phyloP scores from a whole-genome alignment of 106 monocot species.

The Dactylorhiza incarnata region DNA sequence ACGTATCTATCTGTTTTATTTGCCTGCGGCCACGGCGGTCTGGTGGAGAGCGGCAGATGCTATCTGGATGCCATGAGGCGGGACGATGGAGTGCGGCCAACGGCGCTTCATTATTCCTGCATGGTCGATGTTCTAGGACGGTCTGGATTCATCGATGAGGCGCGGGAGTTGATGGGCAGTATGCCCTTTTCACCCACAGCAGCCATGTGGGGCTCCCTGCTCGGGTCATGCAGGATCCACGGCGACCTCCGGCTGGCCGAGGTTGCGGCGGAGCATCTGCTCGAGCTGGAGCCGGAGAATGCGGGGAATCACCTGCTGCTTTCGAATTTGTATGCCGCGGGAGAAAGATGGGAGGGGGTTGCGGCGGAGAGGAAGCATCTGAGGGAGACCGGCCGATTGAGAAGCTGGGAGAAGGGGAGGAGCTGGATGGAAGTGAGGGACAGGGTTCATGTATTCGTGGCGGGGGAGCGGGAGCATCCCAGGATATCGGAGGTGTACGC shows the following conservation, averaged over 20 bases:
- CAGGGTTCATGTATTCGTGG: background rate
- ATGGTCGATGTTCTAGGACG: slow-evolving; percentile 66
- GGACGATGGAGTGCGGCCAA: slow-evolving; percentile 27
- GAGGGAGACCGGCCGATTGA: slow-evolving; percentile 32
- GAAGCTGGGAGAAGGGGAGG: slow-evolving; percentile 32
- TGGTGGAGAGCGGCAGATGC: slow-evolving; percentile 47
- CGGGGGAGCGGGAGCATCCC: slow-evolving; percentile 3
- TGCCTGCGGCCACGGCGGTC: slow-evolving; percentile 57
- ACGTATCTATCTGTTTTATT: slow-evolving; percentile 53
- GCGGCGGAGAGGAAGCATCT: slow-evolving; percentile 1
- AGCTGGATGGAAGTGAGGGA: slow-evolving; percentile 34
- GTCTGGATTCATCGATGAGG: slow-evolving; percentile 48
- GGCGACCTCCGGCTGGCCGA: slow-evolving; percentile 40
- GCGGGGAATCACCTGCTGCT: background rate
- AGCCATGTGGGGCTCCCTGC: slow-evolving; percentile 32
- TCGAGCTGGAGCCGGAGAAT: background rate
- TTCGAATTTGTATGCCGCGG: background rate
- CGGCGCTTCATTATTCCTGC: slow-evolving; percentile 55
- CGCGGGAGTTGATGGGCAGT: slow-evolving; percentile 34
- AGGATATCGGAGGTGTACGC: slow-evolving; percentile 12
- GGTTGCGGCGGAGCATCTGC: slow-evolving; percentile 10
- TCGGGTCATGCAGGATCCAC: slow-evolving; percentile 36
- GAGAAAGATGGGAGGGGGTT: slow-evolving; percentile 35
- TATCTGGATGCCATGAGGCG: slow-evolving; percentile 53
- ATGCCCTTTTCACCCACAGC: slow-evolving; percentile 36